A percentile compares a stretch with the other conserved stretches of the same genome.
Conservation (phyloP, 176 grass and related monocot genomes). For the Hordeum marinum region DNA sequence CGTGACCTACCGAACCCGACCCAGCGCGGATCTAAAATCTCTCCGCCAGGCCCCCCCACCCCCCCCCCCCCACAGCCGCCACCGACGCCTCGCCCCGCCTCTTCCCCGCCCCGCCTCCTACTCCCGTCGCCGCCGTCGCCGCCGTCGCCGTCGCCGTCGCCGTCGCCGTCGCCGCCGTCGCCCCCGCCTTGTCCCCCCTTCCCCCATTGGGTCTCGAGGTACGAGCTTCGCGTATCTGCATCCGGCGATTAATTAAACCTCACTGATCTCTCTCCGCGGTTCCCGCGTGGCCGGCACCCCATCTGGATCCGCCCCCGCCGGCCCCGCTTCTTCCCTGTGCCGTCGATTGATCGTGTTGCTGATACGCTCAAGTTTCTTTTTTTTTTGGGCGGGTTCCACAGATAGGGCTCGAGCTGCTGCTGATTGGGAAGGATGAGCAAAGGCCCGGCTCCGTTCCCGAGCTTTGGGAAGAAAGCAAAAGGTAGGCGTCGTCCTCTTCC, state of each 20-base stretch:
- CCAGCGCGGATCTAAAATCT: not conserved
- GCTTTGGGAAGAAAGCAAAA: constrained; percentile 69
- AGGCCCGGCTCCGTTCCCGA: constrained; percentile 53
- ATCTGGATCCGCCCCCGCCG: not conserved
- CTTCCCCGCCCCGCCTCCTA: not conserved
- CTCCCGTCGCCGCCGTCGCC: not conserved
- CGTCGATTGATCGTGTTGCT: not conserved
- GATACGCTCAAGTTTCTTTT: not conserved
- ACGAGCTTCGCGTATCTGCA: not conserved
- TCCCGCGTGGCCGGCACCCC: not conserved
- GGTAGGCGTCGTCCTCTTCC: constrained; percentile 22
- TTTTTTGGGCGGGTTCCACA: not conserved
- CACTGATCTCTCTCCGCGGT: not conserved
- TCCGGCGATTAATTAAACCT: not conserved
- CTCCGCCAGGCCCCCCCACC: no score
- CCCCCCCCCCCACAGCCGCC: not conserved
- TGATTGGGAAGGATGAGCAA: constrained; percentile 53
- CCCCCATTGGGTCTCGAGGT: not conserved
- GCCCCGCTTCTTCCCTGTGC: not conserved
- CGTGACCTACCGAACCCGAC: not conserved
- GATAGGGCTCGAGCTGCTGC: not conserved
- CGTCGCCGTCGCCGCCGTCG: not conserved
- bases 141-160: not conserved
- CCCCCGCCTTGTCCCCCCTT: not conserved
- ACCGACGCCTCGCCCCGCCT: not conserved